Evolutionary conservation across 768 basidiomycete species (phyloP).

Genomic region (Termitomyces sp.): DNA sequence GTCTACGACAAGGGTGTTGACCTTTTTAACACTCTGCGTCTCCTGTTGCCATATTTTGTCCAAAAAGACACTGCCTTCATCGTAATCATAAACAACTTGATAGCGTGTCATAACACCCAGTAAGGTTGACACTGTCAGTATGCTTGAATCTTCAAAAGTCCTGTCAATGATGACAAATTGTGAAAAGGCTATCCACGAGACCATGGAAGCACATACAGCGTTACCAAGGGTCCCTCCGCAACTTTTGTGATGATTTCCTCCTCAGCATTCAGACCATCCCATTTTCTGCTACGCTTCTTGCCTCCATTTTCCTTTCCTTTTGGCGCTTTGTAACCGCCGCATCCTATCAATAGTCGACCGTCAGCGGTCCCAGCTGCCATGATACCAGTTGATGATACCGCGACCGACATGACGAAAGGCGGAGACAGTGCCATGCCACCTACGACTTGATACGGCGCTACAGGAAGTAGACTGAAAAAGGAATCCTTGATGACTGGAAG

Average conservation of each 20-base stretch:
- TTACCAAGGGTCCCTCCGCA: slow-evolving; percentile 71
- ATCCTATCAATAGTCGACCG: slow-evolving; percentile 65
- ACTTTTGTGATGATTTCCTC: slow-evolving; percentile 41
- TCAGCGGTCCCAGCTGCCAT: slow-evolving; percentile 73
- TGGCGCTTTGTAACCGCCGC: slow-evolving; percentile 53
- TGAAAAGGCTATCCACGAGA: not conserved
- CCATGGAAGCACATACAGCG: slow-evolving; percentile 39
- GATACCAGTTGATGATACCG: slow-evolving; percentile 52
- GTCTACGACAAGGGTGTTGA: slow-evolving; percentile 53
- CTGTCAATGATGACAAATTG: slow-evolving; percentile 24
- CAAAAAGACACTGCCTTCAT: slow-evolving; percentile 31
- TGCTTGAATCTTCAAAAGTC: slow-evolving; percentile 40
- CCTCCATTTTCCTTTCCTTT: slow-evolving; percentile 8
- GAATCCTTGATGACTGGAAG: not conserved
- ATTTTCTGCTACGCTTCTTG: slow-evolving; percentile 54
- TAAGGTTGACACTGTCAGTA: slow-evolving; percentile 52
- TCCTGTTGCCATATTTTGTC: slow-evolving; percentile 42
- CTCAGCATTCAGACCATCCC: slow-evolving; percentile 59
- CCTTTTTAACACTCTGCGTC: slow-evolving; percentile 45
- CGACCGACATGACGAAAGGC: slow-evolving; percentile 63
- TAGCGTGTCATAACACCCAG: slow-evolving; percentile 52
- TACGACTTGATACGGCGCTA: slow-evolving; percentile 33
- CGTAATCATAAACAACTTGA: slow-evolving; percentile 33
- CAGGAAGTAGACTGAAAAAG: slow-evolving; percentile 1
- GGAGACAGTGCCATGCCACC: slow-evolving; percentile 60